Conservation (phyloP, 2,329 filamentous ascomycete genomes). For the Teratosphaeria gauchensis region DNA sequence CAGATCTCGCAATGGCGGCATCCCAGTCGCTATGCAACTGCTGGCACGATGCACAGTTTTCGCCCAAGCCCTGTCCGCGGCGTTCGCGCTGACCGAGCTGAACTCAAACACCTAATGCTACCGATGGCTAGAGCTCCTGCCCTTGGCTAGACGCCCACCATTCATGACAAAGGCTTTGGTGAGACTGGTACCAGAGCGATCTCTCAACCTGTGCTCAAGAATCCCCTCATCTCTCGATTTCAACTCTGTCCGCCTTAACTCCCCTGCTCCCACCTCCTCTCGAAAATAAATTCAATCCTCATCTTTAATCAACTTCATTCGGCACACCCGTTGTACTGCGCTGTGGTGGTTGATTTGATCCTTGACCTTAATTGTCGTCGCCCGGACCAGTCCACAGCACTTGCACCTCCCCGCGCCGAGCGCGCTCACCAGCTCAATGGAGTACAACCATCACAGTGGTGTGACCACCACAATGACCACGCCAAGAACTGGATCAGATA, state of each 20-base stretch:
- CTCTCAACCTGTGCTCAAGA: neutral
- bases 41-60: neutral
- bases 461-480: slow-evolving; percentile 21
- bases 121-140: neutral
- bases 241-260: neutral
- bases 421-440: slow-evolving; percentile 12
- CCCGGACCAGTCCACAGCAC: neutral
- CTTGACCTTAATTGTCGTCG: neutral
- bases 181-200: neutral
- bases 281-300: neutral
- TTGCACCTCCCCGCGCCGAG: neutral
- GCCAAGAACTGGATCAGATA: slow-evolving; percentile 9
- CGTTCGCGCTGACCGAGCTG: neutral
- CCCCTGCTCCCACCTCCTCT: neutral
- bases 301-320: neutral
- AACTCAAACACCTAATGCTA: neutral
- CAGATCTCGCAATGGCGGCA: neutral
- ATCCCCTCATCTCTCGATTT: neutral
- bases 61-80: neutral
- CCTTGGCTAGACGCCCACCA: neutral
- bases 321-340: neutral
- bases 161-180: neutral
- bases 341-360: neutral
- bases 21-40: neutral
- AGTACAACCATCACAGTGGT: slow-evolving; percentile 15